Conservation (phyloP, 805 yeast genomes). For the Teunomyces tritomae region DNA sequence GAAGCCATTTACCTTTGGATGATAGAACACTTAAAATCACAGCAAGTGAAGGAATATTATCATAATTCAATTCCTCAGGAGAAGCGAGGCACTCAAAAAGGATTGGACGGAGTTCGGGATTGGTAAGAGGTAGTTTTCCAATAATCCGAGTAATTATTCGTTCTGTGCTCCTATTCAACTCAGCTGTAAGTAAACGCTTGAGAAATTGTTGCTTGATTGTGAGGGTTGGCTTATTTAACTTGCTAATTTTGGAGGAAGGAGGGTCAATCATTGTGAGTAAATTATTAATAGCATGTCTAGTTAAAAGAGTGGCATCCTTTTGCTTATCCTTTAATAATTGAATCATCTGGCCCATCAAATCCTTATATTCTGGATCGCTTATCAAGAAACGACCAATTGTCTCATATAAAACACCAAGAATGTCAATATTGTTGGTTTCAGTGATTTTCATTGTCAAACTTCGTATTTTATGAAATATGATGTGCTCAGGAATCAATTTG, state of each 20-base stretch:
- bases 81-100: constrained; percentile 46
- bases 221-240: constrained; percentile 25
- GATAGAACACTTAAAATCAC: constrained; percentile 47
- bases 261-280: constrained; percentile 56
- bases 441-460: constrained; percentile 51
- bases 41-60: constrained; percentile 36
- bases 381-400: constrained; percentile 66
- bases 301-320: constrained; percentile 47
- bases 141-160: constrained; percentile 25
- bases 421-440: constrained; percentile 62
- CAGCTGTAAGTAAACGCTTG: constrained; percentile 49
- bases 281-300: constrained; percentile 57
- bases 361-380: constrained; percentile 52
- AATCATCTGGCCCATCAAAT: constrained; percentile 63
- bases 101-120: constrained; percentile 29
- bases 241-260: constrained; percentile 39
- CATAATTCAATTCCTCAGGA: constrained; percentile 63
- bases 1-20: constrained; percentile 37
- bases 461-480: constrained; percentile 71
- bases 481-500: constrained; percentile 65
- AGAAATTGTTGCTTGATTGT: constrained; percentile 26
- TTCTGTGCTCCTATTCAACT: constrained; percentile 38
- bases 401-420: constrained; percentile 69
- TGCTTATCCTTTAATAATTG: constrained; percentile 50
- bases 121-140: constrained; percentile 46